Evolutionary conservation across 2,329 filamentous ascomycete genomes (phyloP).

Genomic region (Torrubiellomyces zombiae): DNA sequence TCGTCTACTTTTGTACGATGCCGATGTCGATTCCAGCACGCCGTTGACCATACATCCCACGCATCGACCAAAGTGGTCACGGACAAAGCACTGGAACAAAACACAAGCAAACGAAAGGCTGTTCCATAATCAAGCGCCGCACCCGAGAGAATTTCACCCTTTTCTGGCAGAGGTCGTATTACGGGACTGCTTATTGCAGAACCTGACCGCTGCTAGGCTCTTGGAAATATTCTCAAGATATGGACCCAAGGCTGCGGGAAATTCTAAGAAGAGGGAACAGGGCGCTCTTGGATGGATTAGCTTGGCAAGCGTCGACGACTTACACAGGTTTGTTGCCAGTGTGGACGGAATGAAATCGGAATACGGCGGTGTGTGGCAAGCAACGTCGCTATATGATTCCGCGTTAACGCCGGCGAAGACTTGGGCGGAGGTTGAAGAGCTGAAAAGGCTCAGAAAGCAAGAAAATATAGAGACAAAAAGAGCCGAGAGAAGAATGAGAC

Average conservation of each 20-base stretch:
- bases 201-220: background rate
- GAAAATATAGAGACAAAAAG: conserved; percentile 1
- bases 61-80: conserved; percentile 1
- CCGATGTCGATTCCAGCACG: background rate
- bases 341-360: conserved; percentile 1
- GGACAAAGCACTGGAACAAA: background rate
- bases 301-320: background rate
- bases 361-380: conserved; percentile 1
- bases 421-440: background rate
- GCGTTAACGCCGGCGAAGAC: background rate
- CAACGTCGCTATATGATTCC: conserved; percentile 1
- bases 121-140: background rate
- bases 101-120: background rate
- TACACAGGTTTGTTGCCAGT: background rate
- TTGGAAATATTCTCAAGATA: conserved; percentile 1
- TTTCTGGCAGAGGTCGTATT: conserved; percentile 1
- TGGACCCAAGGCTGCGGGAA: background rate
- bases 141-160: conserved; percentile 1
- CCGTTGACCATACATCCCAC: conserved; percentile 1
- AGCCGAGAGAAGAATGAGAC: conserved; percentile 5
- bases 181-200: background rate
- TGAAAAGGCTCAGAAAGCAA: background rate
- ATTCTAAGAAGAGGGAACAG: background rate
- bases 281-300: background rate
- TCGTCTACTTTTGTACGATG: background rate